phyloP scores from a whole-genome alignment of 176 grass and related monocot species.

The Musa troglodytarum region DNA sequence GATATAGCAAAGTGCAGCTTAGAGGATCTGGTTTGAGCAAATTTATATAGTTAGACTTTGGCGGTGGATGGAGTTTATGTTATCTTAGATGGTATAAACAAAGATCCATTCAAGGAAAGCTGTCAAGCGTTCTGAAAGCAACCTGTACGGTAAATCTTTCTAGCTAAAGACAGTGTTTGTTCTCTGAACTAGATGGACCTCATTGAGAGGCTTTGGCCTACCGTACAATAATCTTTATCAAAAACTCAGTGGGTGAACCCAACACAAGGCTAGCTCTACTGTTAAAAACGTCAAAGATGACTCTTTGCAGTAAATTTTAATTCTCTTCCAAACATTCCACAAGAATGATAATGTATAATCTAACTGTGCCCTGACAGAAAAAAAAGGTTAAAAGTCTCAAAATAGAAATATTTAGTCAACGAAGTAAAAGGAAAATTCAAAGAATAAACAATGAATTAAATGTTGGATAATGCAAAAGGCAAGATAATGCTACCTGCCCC shows the following conservation, averaged over 20 bases:
- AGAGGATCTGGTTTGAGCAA: not conserved
- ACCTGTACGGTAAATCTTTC: not conserved
- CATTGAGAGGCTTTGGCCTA: too few species aligned
- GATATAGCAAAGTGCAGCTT: too few species aligned
- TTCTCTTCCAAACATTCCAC: not conserved
- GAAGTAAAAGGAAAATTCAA: not conserved
- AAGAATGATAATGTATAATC: not conserved
- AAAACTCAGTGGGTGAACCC: not conserved
- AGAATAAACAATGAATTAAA: not conserved
- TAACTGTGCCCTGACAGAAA: too few species aligned
- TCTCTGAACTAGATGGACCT: too few species aligned
- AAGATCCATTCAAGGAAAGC: not conserved
- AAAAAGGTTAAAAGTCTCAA: too few species aligned
- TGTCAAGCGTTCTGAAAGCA: not conserved
- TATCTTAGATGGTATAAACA: not conserved
- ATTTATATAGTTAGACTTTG: not conserved
- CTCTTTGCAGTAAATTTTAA: too few species aligned
- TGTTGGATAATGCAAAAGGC: not conserved
- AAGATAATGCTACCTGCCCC: conserved; percentile 46
- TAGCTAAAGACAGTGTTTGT: too few species aligned
- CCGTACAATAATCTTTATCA: too few species aligned
- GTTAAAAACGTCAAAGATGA: not conserved
- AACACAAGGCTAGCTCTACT: not conserved
- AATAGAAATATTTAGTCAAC: not conserved
- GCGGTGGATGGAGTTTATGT: not conserved